These are phyloP conservation scores for Malus sieversii DNA, from an alignment of 306 rosid species.

Conservation along the genomic window DNA sequence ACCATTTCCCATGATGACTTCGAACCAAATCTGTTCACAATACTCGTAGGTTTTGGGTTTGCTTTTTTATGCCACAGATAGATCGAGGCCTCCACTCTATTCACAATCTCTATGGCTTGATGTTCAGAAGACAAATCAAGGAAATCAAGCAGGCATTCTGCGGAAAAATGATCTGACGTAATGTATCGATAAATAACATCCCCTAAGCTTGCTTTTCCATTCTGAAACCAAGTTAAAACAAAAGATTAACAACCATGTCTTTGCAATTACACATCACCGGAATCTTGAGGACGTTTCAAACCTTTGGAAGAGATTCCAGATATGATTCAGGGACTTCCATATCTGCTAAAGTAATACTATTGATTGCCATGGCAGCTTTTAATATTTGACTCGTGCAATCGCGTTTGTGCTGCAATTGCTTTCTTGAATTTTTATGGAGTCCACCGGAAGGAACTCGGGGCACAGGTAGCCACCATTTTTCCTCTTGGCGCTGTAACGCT, in stretches of 20 bases:
- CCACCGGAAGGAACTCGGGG: constrained; percentile 88
- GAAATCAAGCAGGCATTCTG: constrained; percentile 78
- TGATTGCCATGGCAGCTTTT: constrained; percentile 91
- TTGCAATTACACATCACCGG: background rate
- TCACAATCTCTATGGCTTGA: constrained; percentile 85
- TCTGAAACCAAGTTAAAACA: constrained; percentile 48
- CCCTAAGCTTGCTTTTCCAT: constrained; percentile 72
- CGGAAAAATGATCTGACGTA: constrained; percentile 77
- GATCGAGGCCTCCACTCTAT: constrained; percentile 75
- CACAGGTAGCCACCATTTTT: constrained; percentile 96
- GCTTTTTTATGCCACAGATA: constrained; percentile 62
- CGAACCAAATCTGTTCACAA: constrained; percentile 41
- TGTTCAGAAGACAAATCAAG: constrained; percentile 89
- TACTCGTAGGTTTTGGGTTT: constrained; percentile 41
- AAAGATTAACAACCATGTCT: background rate
- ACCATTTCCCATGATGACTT: constrained; percentile 98
- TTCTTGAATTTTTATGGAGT: constrained; percentile 59
- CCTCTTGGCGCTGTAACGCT: constrained; percentile 83
- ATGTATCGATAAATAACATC: constrained; percentile 84
- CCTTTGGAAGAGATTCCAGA: constrained; percentile 89
- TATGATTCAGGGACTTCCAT: constrained; percentile 81
- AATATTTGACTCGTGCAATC: constrained; percentile 80
- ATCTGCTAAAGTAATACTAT: constrained; percentile 68
- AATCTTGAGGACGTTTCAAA: constrained; percentile 9
- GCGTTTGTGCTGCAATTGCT: constrained; percentile 79